Evolutionary conservation across 1,284 basidiomycete species (phyloP).

Genomic region (Exsudoporus floridanus): DNA sequence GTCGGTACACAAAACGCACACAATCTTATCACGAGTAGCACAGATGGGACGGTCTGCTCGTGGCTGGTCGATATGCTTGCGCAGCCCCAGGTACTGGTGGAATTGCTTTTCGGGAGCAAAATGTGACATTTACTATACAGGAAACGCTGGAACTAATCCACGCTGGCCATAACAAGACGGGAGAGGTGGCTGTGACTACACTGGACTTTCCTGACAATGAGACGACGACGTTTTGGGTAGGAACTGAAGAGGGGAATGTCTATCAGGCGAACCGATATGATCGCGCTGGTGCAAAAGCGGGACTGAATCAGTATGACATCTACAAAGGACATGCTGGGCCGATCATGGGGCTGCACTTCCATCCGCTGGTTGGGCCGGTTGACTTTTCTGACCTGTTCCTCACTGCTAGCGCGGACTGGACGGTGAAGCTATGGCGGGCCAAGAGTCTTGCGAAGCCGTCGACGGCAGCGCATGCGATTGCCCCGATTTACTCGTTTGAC

Average conservation of each 20-base stretch:
- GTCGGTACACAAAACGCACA: slow-evolving; percentile 98
- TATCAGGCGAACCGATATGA: slow-evolving; percentile 97
- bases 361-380: slow-evolving; percentile 85
- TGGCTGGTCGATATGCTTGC: slow-evolving; percentile 99
- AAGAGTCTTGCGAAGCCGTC: slow-evolving; percentile 58
- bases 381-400: slow-evolving; percentile 96
- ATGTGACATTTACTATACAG: slow-evolving; percentile 40
- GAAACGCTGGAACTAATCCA: slow-evolving; percentile 89
- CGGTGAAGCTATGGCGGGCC: slow-evolving; percentile 90
- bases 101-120: not conserved
- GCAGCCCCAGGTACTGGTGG: slow-evolving; percentile 75
- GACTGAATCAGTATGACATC: slow-evolving; percentile 86
- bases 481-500: slow-evolving; percentile 88
- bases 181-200: slow-evolving; percentile 91
- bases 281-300: slow-evolving; percentile 93
- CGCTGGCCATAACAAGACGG: slow-evolving; percentile 88
- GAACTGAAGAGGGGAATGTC: slow-evolving; percentile 95
- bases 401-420: slow-evolving; percentile 92
- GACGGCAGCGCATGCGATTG: slow-evolving; percentile 55
- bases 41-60: slow-evolving; percentile 94
- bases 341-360: slow-evolving; percentile 92
- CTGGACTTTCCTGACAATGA: slow-evolving; percentile 94
- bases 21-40: slow-evolving; percentile 92
- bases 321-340: slow-evolving; percentile 93
- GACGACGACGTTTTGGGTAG: slow-evolving; percentile 93